phyloP scores from a whole-genome alignment of 139 green algal species.

The Chlorella sp. region DNA sequence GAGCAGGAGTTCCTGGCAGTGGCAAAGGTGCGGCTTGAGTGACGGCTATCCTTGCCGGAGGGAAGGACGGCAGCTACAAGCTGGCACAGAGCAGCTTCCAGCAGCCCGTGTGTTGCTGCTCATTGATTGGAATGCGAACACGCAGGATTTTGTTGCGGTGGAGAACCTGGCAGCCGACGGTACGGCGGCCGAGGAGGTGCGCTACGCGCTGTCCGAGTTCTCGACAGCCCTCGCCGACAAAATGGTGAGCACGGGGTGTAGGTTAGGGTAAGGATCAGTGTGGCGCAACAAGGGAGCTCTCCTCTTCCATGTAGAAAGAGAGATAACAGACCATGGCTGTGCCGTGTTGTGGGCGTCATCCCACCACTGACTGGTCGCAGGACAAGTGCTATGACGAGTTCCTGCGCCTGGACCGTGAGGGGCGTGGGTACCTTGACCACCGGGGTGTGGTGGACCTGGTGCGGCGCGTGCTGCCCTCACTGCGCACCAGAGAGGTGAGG shows the following conservation, averaged over 20 bases:
- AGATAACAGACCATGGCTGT: too few species aligned
- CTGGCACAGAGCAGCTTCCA: too few species aligned
- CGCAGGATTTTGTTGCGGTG: slow-evolving; percentile 5
- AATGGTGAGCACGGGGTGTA: background rate
- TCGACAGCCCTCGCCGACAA: background rate
- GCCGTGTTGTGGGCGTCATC: too few species aligned
- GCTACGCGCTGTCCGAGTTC: slow-evolving; percentile 3
- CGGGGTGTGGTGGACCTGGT: background rate
- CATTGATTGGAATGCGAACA: too few species aligned
- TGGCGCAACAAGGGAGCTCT: too few species aligned
- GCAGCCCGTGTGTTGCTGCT: too few species aligned
- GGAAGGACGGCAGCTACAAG: too few species aligned
- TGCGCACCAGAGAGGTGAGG: background rate
- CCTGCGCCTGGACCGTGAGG: background rate
- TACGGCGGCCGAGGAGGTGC: background rate
- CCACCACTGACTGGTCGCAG: too few species aligned
- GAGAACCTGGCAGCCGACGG: background rate
- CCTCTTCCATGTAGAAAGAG: too few species aligned
- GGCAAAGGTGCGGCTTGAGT: slow-evolving; percentile 16
- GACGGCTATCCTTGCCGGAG: slow-evolving; percentile 6
- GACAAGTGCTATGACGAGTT: background rate
- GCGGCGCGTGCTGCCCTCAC: background rate
- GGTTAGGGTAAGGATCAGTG: too few species aligned
- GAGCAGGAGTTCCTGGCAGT: slow-evolving; percentile 30
- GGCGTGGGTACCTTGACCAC: background rate